phyloP scores from a whole-genome alignment of 2,329 filamentous ascomycete genomes.

The Daldinia eschscholtzii region DNA sequence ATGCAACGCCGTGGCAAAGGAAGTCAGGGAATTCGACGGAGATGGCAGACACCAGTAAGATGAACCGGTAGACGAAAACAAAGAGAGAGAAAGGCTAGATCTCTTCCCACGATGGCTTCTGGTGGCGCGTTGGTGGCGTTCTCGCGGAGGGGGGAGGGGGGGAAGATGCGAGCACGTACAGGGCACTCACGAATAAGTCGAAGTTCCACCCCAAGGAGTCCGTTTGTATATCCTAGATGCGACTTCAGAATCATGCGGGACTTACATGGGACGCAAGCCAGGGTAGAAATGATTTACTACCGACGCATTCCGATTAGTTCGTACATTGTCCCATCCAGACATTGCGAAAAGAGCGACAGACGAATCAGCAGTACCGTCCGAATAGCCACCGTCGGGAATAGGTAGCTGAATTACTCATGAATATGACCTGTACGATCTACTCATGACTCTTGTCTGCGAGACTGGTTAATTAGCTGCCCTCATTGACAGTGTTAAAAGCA shows the following conservation, averaged over 20 bases:
- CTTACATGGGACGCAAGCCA: constrained; percentile 9
- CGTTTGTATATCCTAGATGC: constrained; percentile 16
- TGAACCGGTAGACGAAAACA: constrained; percentile 5
- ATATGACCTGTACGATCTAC: constrained; percentile 13
- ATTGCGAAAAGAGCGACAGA: background rate
- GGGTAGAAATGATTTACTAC: constrained; percentile 11
- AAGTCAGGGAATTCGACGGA: constrained; percentile 57
- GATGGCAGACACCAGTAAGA: constrained; percentile 11
- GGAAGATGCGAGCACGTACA: constrained; percentile 9
- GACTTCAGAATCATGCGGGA: constrained; percentile 3
- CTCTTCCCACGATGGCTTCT: constrained; percentile 11
- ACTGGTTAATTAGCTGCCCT: constrained; percentile 13
- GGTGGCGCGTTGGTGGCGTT: constrained; percentile 35
- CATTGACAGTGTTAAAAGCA: constrained; percentile 15
- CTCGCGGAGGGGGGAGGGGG: constrained; percentile 10
- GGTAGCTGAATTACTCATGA: constrained; percentile 16
- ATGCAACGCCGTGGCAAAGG: constrained; percentile 71
- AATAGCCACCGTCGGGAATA: constrained; percentile 4
- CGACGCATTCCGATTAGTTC: constrained; percentile 6
- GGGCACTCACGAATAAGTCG: constrained; percentile 8
- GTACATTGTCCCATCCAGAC: constrained; percentile 3
- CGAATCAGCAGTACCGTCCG: constrained; percentile 8
- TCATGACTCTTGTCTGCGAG: constrained; percentile 9
- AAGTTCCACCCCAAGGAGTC: constrained; percentile 18
- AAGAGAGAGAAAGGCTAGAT: background rate